phyloP scores from a whole-genome alignment of 305 asterid genomes.

The Solanum aculeatissimum region DNA sequence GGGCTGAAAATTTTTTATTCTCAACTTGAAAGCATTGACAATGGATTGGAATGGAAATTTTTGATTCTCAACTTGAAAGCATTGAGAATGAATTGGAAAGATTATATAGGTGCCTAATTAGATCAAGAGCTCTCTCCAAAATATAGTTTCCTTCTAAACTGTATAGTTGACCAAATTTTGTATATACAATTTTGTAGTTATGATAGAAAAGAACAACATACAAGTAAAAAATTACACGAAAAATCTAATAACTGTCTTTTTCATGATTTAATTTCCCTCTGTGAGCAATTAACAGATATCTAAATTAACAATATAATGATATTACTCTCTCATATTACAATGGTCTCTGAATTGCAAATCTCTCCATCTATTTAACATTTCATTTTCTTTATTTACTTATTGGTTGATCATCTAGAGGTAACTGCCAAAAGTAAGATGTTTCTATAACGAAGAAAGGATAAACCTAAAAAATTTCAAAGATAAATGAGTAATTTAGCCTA shows the following conservation, averaged over 20 bases:
- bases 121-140: not conserved
- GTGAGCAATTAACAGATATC: not conserved
- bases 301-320: not conserved
- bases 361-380: not conserved
- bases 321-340: not conserved
- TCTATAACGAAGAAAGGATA: not conserved
- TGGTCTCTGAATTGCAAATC: not conserved
- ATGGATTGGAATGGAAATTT: not conserved
- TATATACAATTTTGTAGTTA: not conserved
- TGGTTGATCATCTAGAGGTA: not conserved
- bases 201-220: not conserved
- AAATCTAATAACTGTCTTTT: not conserved
- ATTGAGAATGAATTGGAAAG: slow-evolving; percentile 1
- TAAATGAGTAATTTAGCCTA: not conserved
- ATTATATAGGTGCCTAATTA: not conserved
- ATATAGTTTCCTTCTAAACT: not conserved
- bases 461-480: not conserved
- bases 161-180: not conserved
- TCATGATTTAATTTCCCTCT: not conserved
- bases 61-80: not conserved
- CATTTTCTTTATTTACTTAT: too few species aligned
- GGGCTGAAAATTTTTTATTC: not conserved
- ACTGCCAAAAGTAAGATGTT: not conserved
- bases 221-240: not conserved
- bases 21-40: not conserved